Conservation (phyloP, 371 early-diverging fungal genomes). For the Synchytrium microbalum region DNA sequence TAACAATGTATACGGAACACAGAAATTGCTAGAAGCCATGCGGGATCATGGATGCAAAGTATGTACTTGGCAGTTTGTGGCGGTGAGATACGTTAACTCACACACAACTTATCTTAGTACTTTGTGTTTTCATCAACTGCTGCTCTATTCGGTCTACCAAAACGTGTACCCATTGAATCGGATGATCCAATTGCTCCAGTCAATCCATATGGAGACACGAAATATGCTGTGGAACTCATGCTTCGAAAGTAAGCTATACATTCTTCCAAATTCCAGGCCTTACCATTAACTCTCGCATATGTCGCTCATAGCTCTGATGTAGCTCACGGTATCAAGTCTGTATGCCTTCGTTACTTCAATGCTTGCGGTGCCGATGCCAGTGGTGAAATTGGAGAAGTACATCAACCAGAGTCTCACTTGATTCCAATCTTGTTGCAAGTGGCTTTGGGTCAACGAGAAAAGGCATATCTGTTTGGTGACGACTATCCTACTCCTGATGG, state of each 20-base stretch:
- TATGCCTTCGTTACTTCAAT: slow-evolving; percentile 47
- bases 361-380: slow-evolving; percentile 44
- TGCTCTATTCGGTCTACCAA: slow-evolving; percentile 42
- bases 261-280: not conserved
- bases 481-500: slow-evolving; percentile 42
- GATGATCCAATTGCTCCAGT: slow-evolving; percentile 33
- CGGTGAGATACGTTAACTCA: no score
- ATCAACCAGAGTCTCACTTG: slow-evolving; percentile 38
- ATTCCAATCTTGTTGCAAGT: slow-evolving; percentile 43
- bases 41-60: slow-evolving; percentile 33
- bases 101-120: no score
- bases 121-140: slow-evolving; percentile 51
- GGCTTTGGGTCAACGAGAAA: slow-evolving; percentile 36
- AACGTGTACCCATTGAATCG: slow-evolving; percentile 33
- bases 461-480: slow-evolving; percentile 38
- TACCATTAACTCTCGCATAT: not conserved
- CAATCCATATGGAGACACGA: slow-evolving; percentile 51
- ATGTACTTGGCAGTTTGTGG: no score
- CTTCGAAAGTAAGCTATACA: slow-evolving; percentile 28
- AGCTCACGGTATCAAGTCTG: slow-evolving; percentile 36
- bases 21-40: slow-evolving; percentile 42
- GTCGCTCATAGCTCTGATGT: slow-evolving; percentile 24
- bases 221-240: slow-evolving; percentile 38
- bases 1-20: slow-evolving; percentile 45
- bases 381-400: slow-evolving; percentile 47